These are phyloP conservation scores for Dalbergia cultrata DNA, from an alignment of 306 rosid species.

Conservation along the genomic window DNA sequence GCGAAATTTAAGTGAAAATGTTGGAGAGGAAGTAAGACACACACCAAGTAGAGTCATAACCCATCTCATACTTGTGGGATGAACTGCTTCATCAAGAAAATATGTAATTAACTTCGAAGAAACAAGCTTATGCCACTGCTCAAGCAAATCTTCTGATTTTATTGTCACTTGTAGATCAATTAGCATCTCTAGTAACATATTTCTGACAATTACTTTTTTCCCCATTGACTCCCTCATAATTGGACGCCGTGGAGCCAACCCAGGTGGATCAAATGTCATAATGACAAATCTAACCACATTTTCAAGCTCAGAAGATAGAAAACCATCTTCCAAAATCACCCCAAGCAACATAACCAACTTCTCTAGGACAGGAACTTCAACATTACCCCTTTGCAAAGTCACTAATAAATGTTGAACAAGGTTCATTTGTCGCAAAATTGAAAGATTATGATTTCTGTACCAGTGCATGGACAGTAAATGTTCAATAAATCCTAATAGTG, in stretches of 20 bases:
- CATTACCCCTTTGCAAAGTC: constrained; percentile 97
- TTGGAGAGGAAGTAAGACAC: constrained; percentile 92
- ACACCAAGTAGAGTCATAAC: constrained; percentile 99
- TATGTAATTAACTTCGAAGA: constrained; percentile 95
- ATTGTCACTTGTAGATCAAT: constrained; percentile 97
- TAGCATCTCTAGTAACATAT: constrained; percentile 97
- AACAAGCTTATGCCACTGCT: constrained; percentile 98
- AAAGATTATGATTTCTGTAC: constrained; percentile 95
- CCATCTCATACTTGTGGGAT: constrained; percentile 99
- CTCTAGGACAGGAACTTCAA: constrained; percentile 97
- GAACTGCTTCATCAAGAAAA: constrained; percentile 98
- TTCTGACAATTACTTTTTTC: constrained; percentile 97
- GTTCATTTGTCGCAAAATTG: constrained; percentile 83
- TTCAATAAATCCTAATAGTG: constrained; percentile 93
- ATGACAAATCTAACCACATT: constrained; percentile 95
- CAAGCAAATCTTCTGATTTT: constrained; percentile 88
- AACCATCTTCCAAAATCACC: constrained; percentile 96
- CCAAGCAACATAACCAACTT: constrained; percentile 96
- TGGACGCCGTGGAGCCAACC: constrained; percentile 65
- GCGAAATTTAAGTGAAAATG: constrained; percentile 93
- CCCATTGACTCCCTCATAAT: constrained; percentile 95
- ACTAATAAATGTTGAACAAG: constrained; percentile 98
- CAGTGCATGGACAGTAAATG: constrained; percentile 99
- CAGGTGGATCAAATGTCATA: constrained; percentile 99
- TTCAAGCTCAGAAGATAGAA: constrained; percentile 92